These are phyloP conservation scores for Desmodesmus armatus DNA, from an alignment of 139 green algal species.

Conservation along the genomic window DNA sequence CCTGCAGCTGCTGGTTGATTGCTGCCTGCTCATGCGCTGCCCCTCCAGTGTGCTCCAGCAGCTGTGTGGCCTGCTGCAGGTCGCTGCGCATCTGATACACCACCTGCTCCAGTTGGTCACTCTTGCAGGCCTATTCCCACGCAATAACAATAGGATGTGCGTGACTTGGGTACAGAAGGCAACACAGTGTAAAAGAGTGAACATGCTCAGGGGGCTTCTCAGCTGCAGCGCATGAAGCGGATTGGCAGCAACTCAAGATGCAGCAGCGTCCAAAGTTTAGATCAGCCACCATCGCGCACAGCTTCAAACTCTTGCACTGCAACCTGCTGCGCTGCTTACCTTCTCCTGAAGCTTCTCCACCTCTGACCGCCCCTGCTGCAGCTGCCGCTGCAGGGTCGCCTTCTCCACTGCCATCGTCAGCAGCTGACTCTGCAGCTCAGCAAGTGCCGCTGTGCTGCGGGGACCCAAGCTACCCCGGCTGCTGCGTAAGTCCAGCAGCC, in stretches of 20 bases:
- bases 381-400: constrained; percentile 14
- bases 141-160: neutral
- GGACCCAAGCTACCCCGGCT: neutral
- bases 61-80: neutral
- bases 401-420: constrained; percentile 21
- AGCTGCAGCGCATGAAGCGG: neutral
- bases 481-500: neutral
- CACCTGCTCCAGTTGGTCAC: neutral
- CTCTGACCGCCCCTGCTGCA: constrained; percentile 2
- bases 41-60: neutral
- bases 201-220: too few relatives aligned
- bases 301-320: neutral
- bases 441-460: neutral
- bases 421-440: constrained; percentile 35
- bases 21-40: constrained; percentile 2
- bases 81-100: constrained; percentile 8
- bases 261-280: neutral
- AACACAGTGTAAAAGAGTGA: neutral
- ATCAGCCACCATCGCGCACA: neutral
- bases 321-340: neutral
- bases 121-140: neutral
- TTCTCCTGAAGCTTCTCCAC: constrained; percentile 22
- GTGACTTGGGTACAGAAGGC: neutral
- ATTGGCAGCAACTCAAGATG: neutral
- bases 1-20: constrained; percentile 12